Evolutionary conservation across 805 yeast species (phyloP).

Genomic region (Gaillardinia entomophila): DNA sequence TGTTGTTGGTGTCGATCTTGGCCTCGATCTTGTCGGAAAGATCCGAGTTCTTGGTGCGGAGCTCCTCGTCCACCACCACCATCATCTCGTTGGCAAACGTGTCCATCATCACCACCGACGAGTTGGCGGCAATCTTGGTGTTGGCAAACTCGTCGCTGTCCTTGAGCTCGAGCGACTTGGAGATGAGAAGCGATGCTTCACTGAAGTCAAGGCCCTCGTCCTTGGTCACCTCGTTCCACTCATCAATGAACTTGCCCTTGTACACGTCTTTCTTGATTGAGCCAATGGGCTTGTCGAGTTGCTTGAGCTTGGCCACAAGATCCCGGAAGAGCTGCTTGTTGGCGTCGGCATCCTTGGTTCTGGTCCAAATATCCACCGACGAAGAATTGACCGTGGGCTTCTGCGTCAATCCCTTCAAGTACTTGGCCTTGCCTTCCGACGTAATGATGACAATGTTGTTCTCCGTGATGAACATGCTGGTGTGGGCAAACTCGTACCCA

Average conservation of each 20-base stretch:
- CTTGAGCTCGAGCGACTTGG: constrained; percentile 58
- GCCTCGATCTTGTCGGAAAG: constrained; percentile 73
- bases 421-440: constrained; percentile 78
- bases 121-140: constrained; percentile 65
- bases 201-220: constrained; percentile 31
- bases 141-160: constrained; percentile 71
- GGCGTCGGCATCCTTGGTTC: constrained; percentile 78
- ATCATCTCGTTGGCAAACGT: constrained; percentile 85
- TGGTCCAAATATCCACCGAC: constrained; percentile 53
- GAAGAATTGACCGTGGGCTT: constrained; percentile 34
- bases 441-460: constrained; percentile 64
- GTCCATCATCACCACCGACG: constrained; percentile 75
- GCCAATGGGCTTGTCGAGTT: constrained; percentile 48
- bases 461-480: constrained; percentile 61
- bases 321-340: constrained; percentile 62
- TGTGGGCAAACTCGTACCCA: constrained; percentile 95
- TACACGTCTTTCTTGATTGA: constrained; percentile 69
- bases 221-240: constrained; percentile 52
- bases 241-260: constrained; percentile 78
- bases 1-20: constrained; percentile 70
- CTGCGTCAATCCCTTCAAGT: constrained; percentile 54
- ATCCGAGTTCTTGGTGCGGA: constrained; percentile 64
- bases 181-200: constrained; percentile 49
- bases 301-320: constrained; percentile 42
- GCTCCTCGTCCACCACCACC: constrained; percentile 79